phyloP scores from a whole-genome alignment of 2,329 filamentous ascomycete species.

The Zasmidium angulare region DNA sequence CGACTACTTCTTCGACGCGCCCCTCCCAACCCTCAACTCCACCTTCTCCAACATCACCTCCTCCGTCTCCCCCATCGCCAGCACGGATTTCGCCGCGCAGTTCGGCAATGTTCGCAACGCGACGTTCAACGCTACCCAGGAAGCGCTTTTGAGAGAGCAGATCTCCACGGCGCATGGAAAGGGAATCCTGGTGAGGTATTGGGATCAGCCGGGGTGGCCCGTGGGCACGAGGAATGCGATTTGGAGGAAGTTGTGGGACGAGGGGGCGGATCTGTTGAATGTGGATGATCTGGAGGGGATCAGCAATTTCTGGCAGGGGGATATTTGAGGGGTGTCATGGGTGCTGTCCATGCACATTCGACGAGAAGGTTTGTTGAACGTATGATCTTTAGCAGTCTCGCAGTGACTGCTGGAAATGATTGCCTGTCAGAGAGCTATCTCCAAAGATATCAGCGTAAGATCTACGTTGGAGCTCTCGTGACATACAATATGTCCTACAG shows the following conservation, averaged over 20 bases:
- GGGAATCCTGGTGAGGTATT: constrained; percentile 62
- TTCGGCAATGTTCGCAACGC: constrained; percentile 41
- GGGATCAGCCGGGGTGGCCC: constrained; percentile 62
- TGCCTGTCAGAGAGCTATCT: background rate
- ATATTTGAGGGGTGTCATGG: background rate
- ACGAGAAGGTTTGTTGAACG: no score
- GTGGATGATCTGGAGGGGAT: constrained; percentile 61
- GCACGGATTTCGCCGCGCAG: constrained; percentile 48
- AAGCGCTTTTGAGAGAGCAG: constrained; percentile 53
- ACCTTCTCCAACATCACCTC: constrained; percentile 48
- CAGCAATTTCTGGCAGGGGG: constrained; percentile 41
- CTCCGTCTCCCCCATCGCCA: constrained; percentile 55
- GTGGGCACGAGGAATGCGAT: constrained; percentile 58
- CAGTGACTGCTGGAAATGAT: background rate
- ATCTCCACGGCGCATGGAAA: constrained; percentile 54
- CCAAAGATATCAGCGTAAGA: no score
- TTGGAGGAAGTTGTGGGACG: constrained; percentile 58
- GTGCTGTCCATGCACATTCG: no score
- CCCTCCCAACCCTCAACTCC: constrained; percentile 46
- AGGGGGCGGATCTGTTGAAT: constrained; percentile 62
- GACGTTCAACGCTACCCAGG: constrained; percentile 49
- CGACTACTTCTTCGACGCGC: constrained; percentile 61
- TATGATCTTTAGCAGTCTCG: no score
- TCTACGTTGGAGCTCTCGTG: no score
- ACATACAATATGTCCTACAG: no score